Conservation (phyloP, 345 rosid species). For the Acer negundo region DNA sequence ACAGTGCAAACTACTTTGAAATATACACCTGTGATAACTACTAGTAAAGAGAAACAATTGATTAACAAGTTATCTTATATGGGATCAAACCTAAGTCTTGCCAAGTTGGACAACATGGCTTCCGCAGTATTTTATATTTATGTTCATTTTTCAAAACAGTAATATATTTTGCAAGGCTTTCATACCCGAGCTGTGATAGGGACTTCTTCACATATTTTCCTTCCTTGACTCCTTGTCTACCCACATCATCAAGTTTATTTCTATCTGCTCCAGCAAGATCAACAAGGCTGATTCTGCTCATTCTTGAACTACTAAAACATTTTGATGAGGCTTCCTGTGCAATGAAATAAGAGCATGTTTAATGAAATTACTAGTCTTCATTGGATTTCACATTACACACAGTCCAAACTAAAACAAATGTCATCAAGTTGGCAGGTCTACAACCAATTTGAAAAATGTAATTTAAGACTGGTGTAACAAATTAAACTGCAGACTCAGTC, state of each 20-base stretch:
- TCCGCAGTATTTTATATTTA: neutral
- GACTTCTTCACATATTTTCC: slow-evolving; percentile 80
- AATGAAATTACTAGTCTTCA: neutral
- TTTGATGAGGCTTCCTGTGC: slow-evolving; percentile 75
- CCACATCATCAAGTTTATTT: slow-evolving; percentile 62
- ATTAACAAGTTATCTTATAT: neutral
- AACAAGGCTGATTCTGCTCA: slow-evolving; percentile 85
- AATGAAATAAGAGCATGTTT: slow-evolving; percentile 12
- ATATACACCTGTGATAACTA: neutral
- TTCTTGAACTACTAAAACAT: slow-evolving; percentile 86
- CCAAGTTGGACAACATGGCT: neutral
- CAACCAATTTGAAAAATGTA: neutral
- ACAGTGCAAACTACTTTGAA: neutral
- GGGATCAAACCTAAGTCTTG: neutral
- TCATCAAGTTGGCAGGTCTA: neutral
- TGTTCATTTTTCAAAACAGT: neutral
- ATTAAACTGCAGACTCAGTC: neutral
- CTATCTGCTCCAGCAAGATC: slow-evolving; percentile 91
- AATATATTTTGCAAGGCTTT: neutral
- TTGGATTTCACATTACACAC: neutral
- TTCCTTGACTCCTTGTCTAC: slow-evolving; percentile 64
- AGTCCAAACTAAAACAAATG: neutral
- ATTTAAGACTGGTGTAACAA: neutral
- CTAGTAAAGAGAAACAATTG: neutral
- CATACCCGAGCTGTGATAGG: slow-evolving; percentile 87